Evolutionary conservation across 2,329 filamentous ascomycete species (phyloP), one percentile per base, ranked within the genome.

Genomic region (Microdochium nivale): DNA sequence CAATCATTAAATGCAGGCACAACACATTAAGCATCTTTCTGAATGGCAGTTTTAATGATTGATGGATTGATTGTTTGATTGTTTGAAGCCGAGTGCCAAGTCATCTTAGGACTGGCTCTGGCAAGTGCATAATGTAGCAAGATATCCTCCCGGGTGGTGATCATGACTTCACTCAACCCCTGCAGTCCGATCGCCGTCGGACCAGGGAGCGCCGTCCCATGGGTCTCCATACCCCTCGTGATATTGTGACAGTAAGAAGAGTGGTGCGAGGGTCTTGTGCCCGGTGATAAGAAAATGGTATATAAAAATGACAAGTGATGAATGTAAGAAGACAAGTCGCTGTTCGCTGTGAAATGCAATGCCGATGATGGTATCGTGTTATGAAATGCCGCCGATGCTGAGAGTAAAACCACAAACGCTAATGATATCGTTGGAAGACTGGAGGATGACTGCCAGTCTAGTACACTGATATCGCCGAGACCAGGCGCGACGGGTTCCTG

Each of bases 401-500:
- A 64, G 60, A 53, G 49, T 61, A 59, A 60, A 54, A 55, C 55
- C 56, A 54, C 50, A 51, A 53, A 60, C 55, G 52, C 52, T 37
- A 56, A 56, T 62, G 62, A 30, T 70, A 71, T 55, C 64, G 67
- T 56, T 63, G 62, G 23, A 70, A 68, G 51, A 70, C 23, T 47
- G 25, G 33, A 14, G 49, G 50, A 52, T 48, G 44, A 44, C 25
- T 51, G 40, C 49, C 25, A 35, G 30, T 37, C 52, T 74, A 83
- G 68, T 80, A 81, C 59, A 80, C 77, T 58, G 77, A 75, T 68
- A 82, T 79, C 62, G 76, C 67, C 51, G 78, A 74, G 55, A 79
- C 72, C 56, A 81, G 60, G 55, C 76, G 70, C 54, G 72, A 67
- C 23, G 77, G 70, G 59, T 74, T 78, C 59, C 75, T 71, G 44